These are phyloP conservation scores for Sistotremastrum niveocremeum DNA, from an alignment of 768 basidiomycete genomes.

Conservation along the genomic window DNA sequence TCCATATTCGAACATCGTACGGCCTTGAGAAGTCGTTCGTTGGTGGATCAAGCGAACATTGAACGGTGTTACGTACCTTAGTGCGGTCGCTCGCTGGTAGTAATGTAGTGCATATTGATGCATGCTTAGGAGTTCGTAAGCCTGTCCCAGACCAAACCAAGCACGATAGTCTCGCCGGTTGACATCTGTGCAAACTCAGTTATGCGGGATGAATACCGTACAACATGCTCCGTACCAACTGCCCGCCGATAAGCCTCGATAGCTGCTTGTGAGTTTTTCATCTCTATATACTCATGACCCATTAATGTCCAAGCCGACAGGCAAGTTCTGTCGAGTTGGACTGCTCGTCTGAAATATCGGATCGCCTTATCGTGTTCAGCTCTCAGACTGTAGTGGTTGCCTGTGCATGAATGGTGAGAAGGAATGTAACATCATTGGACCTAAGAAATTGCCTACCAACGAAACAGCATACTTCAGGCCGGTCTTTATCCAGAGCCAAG, in stretches of 20 bases:
- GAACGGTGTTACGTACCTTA: conserved; percentile 40
- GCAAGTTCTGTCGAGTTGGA: conserved; percentile 90
- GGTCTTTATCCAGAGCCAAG: conserved; percentile 75
- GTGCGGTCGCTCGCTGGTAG: conserved; percentile 88
- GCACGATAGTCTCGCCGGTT: conserved; percentile 95
- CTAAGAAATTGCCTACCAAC: conserved; percentile 48
- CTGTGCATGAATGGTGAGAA: conserved; percentile 25
- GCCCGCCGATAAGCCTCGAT: conserved; percentile 96
- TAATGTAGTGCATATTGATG: conserved; percentile 93
- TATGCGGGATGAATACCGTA: not conserved
- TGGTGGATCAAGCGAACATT: not conserved
- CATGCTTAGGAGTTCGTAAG: conserved; percentile 95
- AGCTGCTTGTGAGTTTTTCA: conserved; percentile 98
- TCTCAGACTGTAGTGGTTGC: conserved; percentile 93
- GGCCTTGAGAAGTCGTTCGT: conserved; percentile 37
- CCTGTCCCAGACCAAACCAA: conserved; percentile 98
- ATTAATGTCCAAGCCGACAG: conserved; percentile 97
- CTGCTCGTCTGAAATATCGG: conserved; percentile 86
- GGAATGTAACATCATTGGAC: not conserved
- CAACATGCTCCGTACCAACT: conserved; percentile 51
- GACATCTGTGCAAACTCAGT: conserved; percentile 44
- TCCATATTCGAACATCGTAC: conserved; percentile 94
- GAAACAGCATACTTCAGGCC: conserved; percentile 92
- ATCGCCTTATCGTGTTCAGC: conserved; percentile 94
- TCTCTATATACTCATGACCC: conserved; percentile 98